Base-by-base conservation (phyloP, 768 basidiomycete species). In the Leccinum subgranulosum region DNA sequence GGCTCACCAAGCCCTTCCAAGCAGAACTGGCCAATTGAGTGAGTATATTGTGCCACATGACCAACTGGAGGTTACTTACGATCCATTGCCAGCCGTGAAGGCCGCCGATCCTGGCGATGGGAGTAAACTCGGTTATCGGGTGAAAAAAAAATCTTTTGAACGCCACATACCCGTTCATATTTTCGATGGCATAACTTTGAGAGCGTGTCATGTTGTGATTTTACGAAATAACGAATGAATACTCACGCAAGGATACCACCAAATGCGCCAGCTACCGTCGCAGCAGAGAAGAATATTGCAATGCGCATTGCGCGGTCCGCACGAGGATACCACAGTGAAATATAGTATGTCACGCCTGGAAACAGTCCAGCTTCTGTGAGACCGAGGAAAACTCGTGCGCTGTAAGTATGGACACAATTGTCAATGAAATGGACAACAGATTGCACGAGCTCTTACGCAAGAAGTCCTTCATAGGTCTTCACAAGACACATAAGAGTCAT, bases 241-340 rank as follows among this genome's bases (percentile, higher is more conserved):
- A 54, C 80, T 62, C 65, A 82, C 54, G 81, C 82, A 29, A 67
- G 73, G 48, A 83, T 64, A 31, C 82, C 81, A 49, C 82, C 81
- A 66, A 74, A 83, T 60, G 74, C 70, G 55, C 77, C 84, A 17
- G 84, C 79, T 34, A 81, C 64, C 2, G 83, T 84, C 11, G 84
- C 83, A 36, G 84, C 83, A 19, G 80, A 80, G 67, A 85, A 85
- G 75, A 87, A 86, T 36, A 87, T 74, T 4, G 85, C 83, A 55
- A 85, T 78, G 27, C 85, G 79, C 63, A 71, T 73, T 17, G 81
- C 84, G 46, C 84, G 79, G 63, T 87, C 85, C 53, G 73, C 72
- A 34, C 81, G 74, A 10, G 82, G 77, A 65, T 89, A 83, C 85
- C 85, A 87, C 50, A 83, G 67, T 11, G 81, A 83, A 46, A 84